Evolutionary conservation across 805 yeast species (phyloP).

Genomic region (Babjeviella inositovora): DNA sequence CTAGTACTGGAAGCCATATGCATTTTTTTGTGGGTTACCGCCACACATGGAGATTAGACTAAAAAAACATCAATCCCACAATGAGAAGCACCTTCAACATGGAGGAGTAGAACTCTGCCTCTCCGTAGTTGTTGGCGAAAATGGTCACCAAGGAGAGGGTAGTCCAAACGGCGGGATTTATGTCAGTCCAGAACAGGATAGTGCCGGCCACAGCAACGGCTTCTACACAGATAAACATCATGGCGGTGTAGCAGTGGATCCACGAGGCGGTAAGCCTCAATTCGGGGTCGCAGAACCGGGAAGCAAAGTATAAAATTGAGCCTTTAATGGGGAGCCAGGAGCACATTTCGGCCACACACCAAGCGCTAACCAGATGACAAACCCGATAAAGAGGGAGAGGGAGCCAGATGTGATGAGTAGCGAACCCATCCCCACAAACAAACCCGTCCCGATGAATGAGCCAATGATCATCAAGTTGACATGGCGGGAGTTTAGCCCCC

Average conservation of each 20-base stretch:
- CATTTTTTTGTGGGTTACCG: conserved; percentile 16
- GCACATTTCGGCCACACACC: conserved; percentile 19
- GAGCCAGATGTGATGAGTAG: conserved; percentile 16
- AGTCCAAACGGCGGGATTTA: conserved; percentile 15
- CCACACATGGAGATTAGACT: conserved; percentile 18
- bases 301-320: conserved; percentile 15
- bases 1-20: conserved; percentile 19
- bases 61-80: conserved; percentile 15
- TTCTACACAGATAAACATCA: conserved; percentile 17
- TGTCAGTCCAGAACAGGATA: conserved; percentile 12
- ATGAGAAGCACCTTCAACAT: conserved; percentile 15
- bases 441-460: conserved; percentile 16
- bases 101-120: conserved; percentile 14
- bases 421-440: conserved; percentile 13
- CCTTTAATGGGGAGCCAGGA: conserved; percentile 13
- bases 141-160: conserved; percentile 11
- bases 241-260: conserved; percentile 14
- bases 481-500: conserved; percentile 12
- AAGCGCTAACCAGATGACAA: conserved; percentile 13
- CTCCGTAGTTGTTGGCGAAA: conserved; percentile 17
- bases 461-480: conserved; percentile 18
- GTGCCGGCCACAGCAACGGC: conserved; percentile 14
- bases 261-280: conserved; percentile 16
- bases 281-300: conserved; percentile 19
- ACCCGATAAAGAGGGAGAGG: conserved; percentile 15